Evolutionary conservation across 768 basidiomycete genomes (phyloP).

Genomic region (Hysterangium stoloniferum): DNA sequence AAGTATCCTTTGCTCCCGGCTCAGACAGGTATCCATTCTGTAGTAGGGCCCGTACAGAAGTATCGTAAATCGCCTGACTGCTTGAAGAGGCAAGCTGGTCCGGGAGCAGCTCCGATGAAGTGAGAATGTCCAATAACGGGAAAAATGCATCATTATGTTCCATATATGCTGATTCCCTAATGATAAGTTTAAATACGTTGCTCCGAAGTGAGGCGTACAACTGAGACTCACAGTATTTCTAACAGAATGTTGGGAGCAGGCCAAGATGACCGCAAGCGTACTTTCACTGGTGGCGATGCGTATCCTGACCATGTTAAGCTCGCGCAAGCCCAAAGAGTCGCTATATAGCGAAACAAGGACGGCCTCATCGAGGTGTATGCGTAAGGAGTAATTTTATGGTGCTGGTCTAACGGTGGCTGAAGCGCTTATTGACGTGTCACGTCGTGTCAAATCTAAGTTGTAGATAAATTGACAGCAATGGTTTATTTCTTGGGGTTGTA

Average conservation of each 20-base stretch:
- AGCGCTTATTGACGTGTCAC: conserved; percentile 7
- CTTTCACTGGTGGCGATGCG: conserved; percentile 43
- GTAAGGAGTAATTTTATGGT: neutral
- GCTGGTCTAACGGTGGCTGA: conserved; percentile 2
- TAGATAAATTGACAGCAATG: no score
- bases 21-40: conserved; percentile 40
- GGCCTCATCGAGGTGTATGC: neutral
- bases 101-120: conserved; percentile 38
- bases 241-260: conserved; percentile 50
- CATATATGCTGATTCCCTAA: conserved; percentile 72
- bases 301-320: neutral
- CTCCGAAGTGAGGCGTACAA: conserved; percentile 1
- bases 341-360: neutral
- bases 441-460: no score
- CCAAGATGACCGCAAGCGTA: conserved; percentile 60
- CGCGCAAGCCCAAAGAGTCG: neutral
- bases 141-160: conserved; percentile 74
- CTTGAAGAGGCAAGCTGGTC: conserved; percentile 26
- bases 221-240: conserved; percentile 51
- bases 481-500: no score
- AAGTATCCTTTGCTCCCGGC: conserved; percentile 42
- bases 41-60: conserved; percentile 44
- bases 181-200: conserved; percentile 3
- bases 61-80: conserved; percentile 46
- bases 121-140: conserved; percentile 59